Evolutionary conservation across 768 basidiomycete species (phyloP).

Genomic region (Boletus vinaceobasis): DNA sequence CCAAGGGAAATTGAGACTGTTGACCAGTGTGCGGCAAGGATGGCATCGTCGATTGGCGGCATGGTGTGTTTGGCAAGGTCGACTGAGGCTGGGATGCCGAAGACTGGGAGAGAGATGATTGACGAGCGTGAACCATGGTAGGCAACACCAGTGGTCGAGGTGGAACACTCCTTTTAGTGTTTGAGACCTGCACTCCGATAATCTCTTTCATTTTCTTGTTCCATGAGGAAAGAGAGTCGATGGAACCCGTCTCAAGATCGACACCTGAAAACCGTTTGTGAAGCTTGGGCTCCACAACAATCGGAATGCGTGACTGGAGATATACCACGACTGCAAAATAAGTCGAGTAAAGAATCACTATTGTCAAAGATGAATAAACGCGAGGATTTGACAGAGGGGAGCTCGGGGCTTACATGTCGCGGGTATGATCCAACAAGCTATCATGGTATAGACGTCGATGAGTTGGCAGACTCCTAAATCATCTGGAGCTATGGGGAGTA

Average conservation of each 20-base stretch:
- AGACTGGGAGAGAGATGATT: not conserved
- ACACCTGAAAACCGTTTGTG: not conserved
- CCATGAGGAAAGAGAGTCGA: conserved; percentile 3
- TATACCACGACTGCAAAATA: conserved; percentile 39
- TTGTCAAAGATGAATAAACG: conserved; percentile 4
- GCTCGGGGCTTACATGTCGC: conserved; percentile 40
- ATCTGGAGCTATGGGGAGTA: conserved; percentile 32
- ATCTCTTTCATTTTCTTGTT: conserved; percentile 3
- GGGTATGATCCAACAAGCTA: conserved; percentile 54
- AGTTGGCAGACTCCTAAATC: conserved; percentile 45
- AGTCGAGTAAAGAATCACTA: conserved; percentile 44
- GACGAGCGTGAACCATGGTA: conserved; percentile 2
- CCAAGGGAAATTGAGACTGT: not conserved
- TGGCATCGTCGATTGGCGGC: conserved; percentile 14
- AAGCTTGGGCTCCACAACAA: conserved; percentile 12
- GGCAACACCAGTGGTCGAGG: conserved; percentile 10
- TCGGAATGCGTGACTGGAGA: conserved; percentile 31
- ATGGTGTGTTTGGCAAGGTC: not conserved
- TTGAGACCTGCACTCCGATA: not conserved
- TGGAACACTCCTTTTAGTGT: not conserved
- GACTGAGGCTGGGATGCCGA: not conserved
- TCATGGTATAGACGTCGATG: conserved; percentile 45
- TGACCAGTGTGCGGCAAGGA: not conserved
- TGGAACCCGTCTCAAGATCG: conserved; percentile 21
- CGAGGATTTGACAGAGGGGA: not conserved